Evolutionary conservation across 208 protist species (phyloP).

Genomic region (Wallacemonas sp.): DNA sequence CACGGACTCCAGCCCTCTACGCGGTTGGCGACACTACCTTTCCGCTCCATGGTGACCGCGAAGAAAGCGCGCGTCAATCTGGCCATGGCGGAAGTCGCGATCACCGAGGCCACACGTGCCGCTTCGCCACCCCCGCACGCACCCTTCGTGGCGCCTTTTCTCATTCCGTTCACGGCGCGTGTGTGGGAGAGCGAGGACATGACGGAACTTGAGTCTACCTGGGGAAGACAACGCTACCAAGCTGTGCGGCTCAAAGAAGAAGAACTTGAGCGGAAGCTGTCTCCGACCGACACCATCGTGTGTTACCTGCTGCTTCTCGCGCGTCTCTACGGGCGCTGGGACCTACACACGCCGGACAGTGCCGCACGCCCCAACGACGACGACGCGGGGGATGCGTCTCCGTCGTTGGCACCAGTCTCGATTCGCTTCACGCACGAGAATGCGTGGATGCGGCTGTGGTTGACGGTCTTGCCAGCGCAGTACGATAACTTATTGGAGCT

Average conservation of each 20-base stretch:
- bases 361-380: not conserved
- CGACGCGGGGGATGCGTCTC: no score
- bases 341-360: not conserved
- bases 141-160: constrained; percentile 24
- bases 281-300: constrained; percentile 67
- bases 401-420: not conserved
- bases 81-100: constrained; percentile 53
- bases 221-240: not conserved
- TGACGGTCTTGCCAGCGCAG: constrained; percentile 53
- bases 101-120: constrained; percentile 12
- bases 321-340: constrained; percentile 43
- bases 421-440: constrained; percentile 54
- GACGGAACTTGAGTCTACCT: not conserved
- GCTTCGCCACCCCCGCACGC: not conserved
- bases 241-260: constrained; percentile 29
- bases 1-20: constrained; percentile 29
- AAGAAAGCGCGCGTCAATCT: constrained; percentile 66
- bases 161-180: not conserved
- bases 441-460: constrained; percentile 73
- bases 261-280: constrained; percentile 36
- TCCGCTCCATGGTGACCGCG: constrained; percentile 70
- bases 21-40: constrained; percentile 58
- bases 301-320: constrained; percentile 71
- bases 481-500: constrained; percentile 90
- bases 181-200: constrained; percentile 5